Evolutionary conservation across 2,329 filamentous ascomycete species (phyloP), one percentile per base, ranked within the genome.

Genomic region (Waltergamsia citrina): DNA sequence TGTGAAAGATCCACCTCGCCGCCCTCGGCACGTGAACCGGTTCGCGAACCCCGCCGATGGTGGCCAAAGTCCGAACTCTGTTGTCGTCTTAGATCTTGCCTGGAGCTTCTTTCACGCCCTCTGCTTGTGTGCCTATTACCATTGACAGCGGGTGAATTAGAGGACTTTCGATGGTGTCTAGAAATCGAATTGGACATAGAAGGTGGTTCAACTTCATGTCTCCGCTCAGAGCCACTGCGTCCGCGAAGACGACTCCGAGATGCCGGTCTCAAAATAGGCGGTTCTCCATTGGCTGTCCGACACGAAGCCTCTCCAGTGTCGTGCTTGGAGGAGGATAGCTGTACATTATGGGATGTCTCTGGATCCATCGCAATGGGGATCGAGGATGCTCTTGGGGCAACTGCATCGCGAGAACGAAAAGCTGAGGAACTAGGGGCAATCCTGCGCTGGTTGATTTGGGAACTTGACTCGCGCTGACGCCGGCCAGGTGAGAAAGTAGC

Each of bases 331-430:
- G n/a, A n/a, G n/a, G n/a, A n/a, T n/a, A n/a, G n/a, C n/a, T n/a
- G n/a, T n/a, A n/a, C n/a, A n/a, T n/a, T n/a, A n/a, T n/a, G n/a
- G n/a, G 18, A 38, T 24, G n/a, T 28, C 21, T 35, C 38, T 12
- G 27, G 29, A 5, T 38, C 35, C 33, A 37, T 39, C 4, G 32
- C 32, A 19, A 37, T 34, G 12, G 38, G 34, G n/a, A 39, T 34
- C n/a, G 38, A 39, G 7, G 15, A 9, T 9, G 17, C 18, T n/a
- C 30, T 10, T 7, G 16, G 15, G 9, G 9, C 8, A 14, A 7
- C 6, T 23, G 18, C 63, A 7, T 63, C 52, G 4, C 74, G 66
- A 12, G 12, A 12, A 12, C 29, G 15, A 5, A n/a, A n/a, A 17
- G 29, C n/a, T 12, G n/a, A 17, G 15, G 17, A 31, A 5, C 12